Conservation (phyloP, 1,139 yeast species). For the Yarrowia galli region DNA sequence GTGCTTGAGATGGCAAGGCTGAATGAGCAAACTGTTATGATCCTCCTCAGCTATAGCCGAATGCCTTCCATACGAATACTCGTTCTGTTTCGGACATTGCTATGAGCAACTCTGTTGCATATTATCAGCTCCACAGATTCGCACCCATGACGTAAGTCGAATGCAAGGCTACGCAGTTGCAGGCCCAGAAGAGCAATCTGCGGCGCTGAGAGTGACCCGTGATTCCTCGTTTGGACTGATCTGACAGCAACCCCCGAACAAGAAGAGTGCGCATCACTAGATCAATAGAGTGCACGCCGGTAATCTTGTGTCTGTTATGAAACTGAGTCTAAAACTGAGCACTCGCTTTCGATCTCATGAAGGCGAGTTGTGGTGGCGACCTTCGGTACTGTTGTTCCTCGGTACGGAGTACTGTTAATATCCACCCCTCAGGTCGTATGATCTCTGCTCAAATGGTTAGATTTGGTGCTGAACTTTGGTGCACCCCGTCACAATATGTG, state of each 20-base stretch:
- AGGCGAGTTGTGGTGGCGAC: no score
- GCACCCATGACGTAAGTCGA: constrained; percentile 4
- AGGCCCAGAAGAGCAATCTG: constrained; percentile 4
- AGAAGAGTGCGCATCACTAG: neutral
- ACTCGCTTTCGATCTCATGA: neutral
- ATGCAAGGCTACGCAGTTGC: neutral
- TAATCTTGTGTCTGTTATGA: constrained; percentile 9
- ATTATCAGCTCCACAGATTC: neutral
- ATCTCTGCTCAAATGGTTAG: neutral
- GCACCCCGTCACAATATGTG: neutral
- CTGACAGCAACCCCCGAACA: constrained; percentile 21
- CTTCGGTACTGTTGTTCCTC: no score
- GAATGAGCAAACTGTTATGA: neutral
- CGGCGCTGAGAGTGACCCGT: neutral
- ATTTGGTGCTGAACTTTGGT: neutral
- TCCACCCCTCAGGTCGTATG: constrained; percentile 9
- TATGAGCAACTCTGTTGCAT: constrained; percentile 15
- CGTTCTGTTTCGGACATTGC: no score
- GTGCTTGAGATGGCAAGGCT: constrained; percentile 7
- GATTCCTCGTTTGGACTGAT: neutral
- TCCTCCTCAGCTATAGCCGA: no score
- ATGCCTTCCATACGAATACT: no score
- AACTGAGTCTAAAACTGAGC: constrained; percentile 23
- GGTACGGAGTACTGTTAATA: no score
- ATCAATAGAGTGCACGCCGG: neutral